Base-by-base conservation (phyloP, 148 eudicot species). In the Persicaria maculosa region DNA sequence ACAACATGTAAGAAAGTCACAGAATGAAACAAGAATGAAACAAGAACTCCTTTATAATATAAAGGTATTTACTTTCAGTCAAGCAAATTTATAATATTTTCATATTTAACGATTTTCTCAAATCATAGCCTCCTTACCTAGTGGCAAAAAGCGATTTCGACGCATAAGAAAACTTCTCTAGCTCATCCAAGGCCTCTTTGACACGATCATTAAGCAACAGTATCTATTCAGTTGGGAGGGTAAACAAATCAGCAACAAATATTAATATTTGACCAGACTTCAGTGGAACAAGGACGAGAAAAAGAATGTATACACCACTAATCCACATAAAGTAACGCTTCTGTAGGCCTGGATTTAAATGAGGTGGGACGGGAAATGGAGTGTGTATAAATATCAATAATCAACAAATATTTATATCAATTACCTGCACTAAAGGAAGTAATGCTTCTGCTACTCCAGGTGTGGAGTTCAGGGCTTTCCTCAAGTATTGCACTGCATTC, bases 381-480 rank as follows among this genome's bases (percentile, higher is more conserved):
- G n/a, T 65, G 47, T 1, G 6, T 0, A 10, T 15, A n/a, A 22
- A 25, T 19, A 44, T 15, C 50, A 68, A 68, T 7, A 12, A 71
- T 7, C 54, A 43, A 17, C 5, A 46, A 19, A 71, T 46, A 71
- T 5, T 5, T 9, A 65, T 65, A 46, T 6, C 19, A 65, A 46
- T 71, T 5, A 71, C 73, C 54, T 71, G 73, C 73, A 71, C 73
- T 22, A 71, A 71, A 19, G 73, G 73, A 71, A 71, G 73, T 71
- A 71, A 47, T 46, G 73, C 73, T 71, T 71, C 73, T 71, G 14
- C 50, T 71, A 25, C 73, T 46, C 53, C 53, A 71, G 73, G 73
- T 71, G 52, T 71, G 73, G 6, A 71, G 54, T 71, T 71, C n/a
- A 71, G 73, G 14, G 73, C 73, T 45, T 71, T 71, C 16, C 54